Evolutionary conservation across 495 filamentous ascomycete species (phyloP).

Genomic region (Coniosporium apollinis): DNA sequence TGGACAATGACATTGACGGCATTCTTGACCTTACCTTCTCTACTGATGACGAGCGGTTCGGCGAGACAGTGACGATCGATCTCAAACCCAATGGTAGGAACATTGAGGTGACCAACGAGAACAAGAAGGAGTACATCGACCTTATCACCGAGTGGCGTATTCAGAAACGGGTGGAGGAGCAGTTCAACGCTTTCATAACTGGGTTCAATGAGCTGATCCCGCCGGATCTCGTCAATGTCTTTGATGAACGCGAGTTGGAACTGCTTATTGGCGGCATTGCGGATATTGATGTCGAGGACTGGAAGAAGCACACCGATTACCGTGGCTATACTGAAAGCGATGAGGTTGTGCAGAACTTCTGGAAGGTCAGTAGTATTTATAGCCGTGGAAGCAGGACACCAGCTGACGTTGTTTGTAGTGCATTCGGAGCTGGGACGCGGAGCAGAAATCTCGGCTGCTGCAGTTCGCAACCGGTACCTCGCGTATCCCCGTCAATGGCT

Average conservation of each 20-base stretch:
- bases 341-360: slow-evolving; percentile 95
- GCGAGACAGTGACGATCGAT: slow-evolving; percentile 79
- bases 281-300: slow-evolving; percentile 98
- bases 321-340: slow-evolving; percentile 96
- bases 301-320: slow-evolving; percentile 99
- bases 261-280: slow-evolving; percentile 96
- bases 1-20: slow-evolving; percentile 92
- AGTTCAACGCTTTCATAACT: slow-evolving; percentile 94
- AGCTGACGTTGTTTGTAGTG: slow-evolving; percentile 33
- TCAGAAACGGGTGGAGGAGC: slow-evolving; percentile 90
- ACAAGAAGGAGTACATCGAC: slow-evolving; percentile 73
- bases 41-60: slow-evolving; percentile 93
- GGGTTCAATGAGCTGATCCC: slow-evolving; percentile 98
- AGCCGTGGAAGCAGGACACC: too few relatives aligned
- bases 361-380: slow-evolving; percentile 51
- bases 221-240: slow-evolving; percentile 91
- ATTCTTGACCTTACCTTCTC: slow-evolving; percentile 89
- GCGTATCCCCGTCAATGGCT: slow-evolving; percentile 96
- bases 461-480: slow-evolving; percentile 97
- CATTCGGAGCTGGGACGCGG: slow-evolving; percentile 88
- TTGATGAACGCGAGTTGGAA: slow-evolving; percentile 94
- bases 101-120: slow-evolving; percentile 91
- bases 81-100: slow-evolving; percentile 80
- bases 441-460: slow-evolving; percentile 89
- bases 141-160: slow-evolving; percentile 99